phyloP scores from a whole-genome alignment of 2,329 filamentous ascomycete species.

The Colletotrichum sp. region DNA sequence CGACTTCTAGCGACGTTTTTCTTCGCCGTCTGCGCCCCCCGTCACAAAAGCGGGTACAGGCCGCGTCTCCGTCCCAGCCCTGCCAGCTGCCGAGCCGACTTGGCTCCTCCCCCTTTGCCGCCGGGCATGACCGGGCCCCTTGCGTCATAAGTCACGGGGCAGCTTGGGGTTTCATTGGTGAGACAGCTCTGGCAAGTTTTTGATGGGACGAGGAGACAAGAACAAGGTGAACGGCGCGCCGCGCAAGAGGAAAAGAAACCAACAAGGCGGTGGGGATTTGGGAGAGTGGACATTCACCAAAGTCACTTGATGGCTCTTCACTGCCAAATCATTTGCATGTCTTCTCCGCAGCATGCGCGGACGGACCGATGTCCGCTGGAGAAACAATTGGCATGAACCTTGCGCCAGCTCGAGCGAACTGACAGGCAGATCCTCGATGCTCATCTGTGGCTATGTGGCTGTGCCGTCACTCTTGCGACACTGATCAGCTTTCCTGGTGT shows the following conservation, averaged over 20 bases:
- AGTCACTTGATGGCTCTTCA: not conserved
- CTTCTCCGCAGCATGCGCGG: not conserved
- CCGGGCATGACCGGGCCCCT: constrained; percentile 9
- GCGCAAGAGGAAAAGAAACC: not conserved
- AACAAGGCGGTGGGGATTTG: not conserved
- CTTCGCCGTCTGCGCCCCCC: not conserved
- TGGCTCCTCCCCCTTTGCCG: constrained; percentile 10
- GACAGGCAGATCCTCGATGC: not conserved
- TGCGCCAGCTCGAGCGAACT: not conserved
- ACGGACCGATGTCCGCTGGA: constrained; percentile 6
- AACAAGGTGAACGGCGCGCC: not conserved
- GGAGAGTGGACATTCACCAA: not conserved
- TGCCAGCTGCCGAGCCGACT: constrained; percentile 15
- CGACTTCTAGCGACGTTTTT: not conserved
- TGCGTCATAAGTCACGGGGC: constrained; percentile 11
- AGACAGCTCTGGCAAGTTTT: constrained; percentile 4
- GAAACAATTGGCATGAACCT: constrained; percentile 3
- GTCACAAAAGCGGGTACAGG: constrained; percentile 14
- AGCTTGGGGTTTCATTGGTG: constrained; percentile 2
- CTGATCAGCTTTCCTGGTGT: constrained; percentile 1
- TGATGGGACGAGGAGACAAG: not conserved
- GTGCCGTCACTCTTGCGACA: constrained; percentile 4
- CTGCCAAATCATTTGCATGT: not conserved
- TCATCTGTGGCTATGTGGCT: constrained; percentile 18
- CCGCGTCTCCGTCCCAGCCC: constrained; percentile 16